Evolutionary conservation across 768 basidiomycete genomes (phyloP), one percentile per base, ranked within the genome.

Genomic region (Boletus reticulatus): DNA sequence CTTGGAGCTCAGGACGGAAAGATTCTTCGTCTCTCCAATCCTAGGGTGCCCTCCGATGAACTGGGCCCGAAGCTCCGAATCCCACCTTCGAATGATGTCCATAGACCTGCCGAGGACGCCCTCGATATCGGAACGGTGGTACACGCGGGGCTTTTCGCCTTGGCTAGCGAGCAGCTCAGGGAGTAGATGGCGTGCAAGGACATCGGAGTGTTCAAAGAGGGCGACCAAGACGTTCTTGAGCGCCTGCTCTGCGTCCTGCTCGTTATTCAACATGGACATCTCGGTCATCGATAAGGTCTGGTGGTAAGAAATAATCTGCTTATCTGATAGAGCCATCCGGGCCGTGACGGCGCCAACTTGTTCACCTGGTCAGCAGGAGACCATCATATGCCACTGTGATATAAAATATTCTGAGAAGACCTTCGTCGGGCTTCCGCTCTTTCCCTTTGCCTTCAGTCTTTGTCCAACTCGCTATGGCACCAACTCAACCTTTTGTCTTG

Each of bases 11-110:
- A 93, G 76, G 43, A 70, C 79, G 0, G 89, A 91, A 13, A 95
- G 77, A 41, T 85, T 85, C 64, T 82, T 84, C 56, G 78, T 82
- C 72, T 92, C 92, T 38, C 94, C 94, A 44, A 96, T 96, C 56
- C 92, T 82, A 36, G 94, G 94, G 74, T 96, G 94, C 4, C 86
- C 94, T 6, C 78, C 81, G 57, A 96, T 79, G 66, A 97, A 94
- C 56, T 73, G 70, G 0, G 84, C 84, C 61, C 78, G 81, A 8
- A 76, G 74, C 19, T 68, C 64, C 41, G 69, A 50, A 48, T 79
- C 73, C 88, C 87, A 89, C 37, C 65, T 69, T n/a, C 63, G 61
- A 49, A 92, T 79, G 41, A 77, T 68, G 4, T 50, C 58, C 61
- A 85, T 75, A 3, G 82, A 78, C 34, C 68, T 62, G 59, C 84